Conservation (phyloP, 331 rosid species). For the Malus hybrid region DNA sequence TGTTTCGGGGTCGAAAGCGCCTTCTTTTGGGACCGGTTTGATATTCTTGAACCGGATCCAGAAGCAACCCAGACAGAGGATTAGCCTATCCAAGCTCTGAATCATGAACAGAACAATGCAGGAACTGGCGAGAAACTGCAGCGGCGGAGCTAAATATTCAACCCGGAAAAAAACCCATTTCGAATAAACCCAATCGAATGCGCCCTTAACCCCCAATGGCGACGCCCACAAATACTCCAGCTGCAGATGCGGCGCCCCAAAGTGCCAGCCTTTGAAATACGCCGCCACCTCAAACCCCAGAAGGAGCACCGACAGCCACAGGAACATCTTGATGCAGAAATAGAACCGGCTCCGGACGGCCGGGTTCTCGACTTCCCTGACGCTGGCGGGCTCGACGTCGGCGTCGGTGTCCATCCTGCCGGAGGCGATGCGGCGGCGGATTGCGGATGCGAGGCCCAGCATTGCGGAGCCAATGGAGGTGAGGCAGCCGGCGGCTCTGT, state of each 20-base stretch:
- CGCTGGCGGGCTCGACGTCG: constrained; percentile 25
- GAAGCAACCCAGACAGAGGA: constrained; percentile 74
- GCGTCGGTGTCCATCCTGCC: constrained; percentile 64
- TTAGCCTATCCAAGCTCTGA: constrained; percentile 76
- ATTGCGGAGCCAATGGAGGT: constrained; percentile 46
- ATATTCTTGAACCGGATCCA: constrained; percentile 78
- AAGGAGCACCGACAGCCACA: constrained; percentile 44
- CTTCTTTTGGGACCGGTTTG: constrained; percentile 52
- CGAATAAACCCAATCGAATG: constrained; percentile 55
- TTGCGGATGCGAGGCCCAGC: constrained; percentile 25
- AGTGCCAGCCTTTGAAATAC: constrained; percentile 77
- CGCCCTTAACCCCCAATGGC: constrained; percentile 41
- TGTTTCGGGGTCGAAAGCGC: constrained; percentile 50
- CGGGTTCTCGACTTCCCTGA: constrained; percentile 55
- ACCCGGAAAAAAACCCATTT: constrained; percentile 67
- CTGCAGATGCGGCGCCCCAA: constrained; percentile 35
- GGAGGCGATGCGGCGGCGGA: constrained; percentile 52
- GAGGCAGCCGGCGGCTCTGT: constrained; percentile 56
- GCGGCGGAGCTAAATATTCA: constrained; percentile 72
- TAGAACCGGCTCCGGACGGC: constrained; percentile 46
- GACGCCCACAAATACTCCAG: constrained; percentile 42
- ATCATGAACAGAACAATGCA: constrained; percentile 68
- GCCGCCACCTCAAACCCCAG: constrained; percentile 68
- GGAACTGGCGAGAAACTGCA: constrained; percentile 68
- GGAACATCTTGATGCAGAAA: constrained; percentile 42